phyloP scores from a whole-genome alignment of 352 stramenopile genomes.

The Elongisporangium senticosum region DNA sequence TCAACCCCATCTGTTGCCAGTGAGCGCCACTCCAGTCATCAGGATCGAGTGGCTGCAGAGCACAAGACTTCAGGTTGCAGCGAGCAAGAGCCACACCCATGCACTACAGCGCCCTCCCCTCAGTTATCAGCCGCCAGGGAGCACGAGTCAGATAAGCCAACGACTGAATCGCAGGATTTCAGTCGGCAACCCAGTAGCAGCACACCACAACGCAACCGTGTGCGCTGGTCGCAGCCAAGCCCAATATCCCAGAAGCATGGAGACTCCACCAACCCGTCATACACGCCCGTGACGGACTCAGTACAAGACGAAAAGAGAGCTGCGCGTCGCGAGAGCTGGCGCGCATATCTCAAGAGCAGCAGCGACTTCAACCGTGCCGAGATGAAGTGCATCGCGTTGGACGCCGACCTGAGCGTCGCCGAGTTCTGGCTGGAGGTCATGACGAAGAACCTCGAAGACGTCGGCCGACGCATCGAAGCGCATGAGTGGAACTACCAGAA shows the following conservation, averaged over 20 bases:
- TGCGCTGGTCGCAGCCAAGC: neutral
- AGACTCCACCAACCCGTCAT: neutral
- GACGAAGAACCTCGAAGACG: constrained; percentile 62
- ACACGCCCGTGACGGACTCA: constrained; percentile 14
- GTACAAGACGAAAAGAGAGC: constrained; percentile 31
- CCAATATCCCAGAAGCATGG: neutral
- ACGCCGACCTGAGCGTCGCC: constrained; percentile 49
- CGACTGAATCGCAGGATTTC: neutral
- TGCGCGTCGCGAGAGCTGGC: constrained; percentile 36
- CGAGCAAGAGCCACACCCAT: neutral
- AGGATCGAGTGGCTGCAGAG: neutral
- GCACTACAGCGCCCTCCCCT: neutral
- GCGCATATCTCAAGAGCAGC: constrained; percentile 43
- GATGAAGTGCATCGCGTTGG: constrained; percentile 44
- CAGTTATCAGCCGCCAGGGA: neutral
- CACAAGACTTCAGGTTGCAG: neutral
- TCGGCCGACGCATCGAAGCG: constrained; percentile 67
- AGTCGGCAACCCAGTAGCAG: neutral
- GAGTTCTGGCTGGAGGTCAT: constrained; percentile 64
- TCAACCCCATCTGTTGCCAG: neutral
- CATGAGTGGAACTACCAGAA: constrained; percentile 81
- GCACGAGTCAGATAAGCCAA: neutral
- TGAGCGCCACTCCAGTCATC: neutral
- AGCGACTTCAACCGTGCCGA: constrained; percentile 55
- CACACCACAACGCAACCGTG: constrained; percentile 2